A percentile compares a stretch with the other conserved stretches of the same genome.
phyloP scores from a whole-genome alignment of 768 basidiomycete species.

The Ramaria sp. region DNA sequence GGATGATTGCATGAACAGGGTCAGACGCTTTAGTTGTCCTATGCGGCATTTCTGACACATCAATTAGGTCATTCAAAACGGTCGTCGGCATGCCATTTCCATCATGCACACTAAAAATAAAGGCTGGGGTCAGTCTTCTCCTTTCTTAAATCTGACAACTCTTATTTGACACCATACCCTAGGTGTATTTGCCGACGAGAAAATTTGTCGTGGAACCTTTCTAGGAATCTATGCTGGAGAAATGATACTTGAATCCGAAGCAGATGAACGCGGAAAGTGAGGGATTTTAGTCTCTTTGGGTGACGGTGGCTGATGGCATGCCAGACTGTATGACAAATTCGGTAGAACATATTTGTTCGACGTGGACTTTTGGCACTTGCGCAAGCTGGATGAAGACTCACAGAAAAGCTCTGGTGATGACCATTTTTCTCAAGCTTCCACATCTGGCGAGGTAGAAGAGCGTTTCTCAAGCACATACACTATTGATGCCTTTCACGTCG shows the following conservation, averaged over 20 bases:
- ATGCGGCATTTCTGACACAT: not conserved
- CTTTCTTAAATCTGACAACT: not conserved
- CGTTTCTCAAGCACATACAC: conserved; percentile 26
- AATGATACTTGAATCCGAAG: conserved; percentile 55
- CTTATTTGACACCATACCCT: conserved; percentile 2
- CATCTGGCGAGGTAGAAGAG: conserved; percentile 12
- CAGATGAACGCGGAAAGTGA: conserved; percentile 56
- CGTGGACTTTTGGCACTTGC: conserved; percentile 65
- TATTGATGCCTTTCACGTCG: conserved; percentile 83
- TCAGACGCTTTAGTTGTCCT: conserved; percentile 24
- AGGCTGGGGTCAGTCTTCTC: conserved; percentile 63
- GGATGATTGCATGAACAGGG: conserved; percentile 73
- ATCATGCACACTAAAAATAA: conserved; percentile 65
- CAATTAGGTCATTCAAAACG: conserved; percentile 70
- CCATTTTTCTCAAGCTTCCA: conserved; percentile 1
- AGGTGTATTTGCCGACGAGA: conserved; percentile 64
- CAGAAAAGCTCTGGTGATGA: conserved; percentile 17
- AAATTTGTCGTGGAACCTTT: conserved; percentile 58
- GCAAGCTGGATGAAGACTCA: conserved; percentile 20
- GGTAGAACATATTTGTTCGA: conserved; percentile 78
- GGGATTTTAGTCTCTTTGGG: conserved; percentile 17
- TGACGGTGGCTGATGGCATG: not conserved
- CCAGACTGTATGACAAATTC: conserved; percentile 61
- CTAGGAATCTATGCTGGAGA: conserved; percentile 85
- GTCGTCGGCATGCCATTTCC: conserved; percentile 48